phyloP scores from a whole-genome alignment of 352 stramenopile genomes.

The Chrysophaeum taylorii region DNA sequence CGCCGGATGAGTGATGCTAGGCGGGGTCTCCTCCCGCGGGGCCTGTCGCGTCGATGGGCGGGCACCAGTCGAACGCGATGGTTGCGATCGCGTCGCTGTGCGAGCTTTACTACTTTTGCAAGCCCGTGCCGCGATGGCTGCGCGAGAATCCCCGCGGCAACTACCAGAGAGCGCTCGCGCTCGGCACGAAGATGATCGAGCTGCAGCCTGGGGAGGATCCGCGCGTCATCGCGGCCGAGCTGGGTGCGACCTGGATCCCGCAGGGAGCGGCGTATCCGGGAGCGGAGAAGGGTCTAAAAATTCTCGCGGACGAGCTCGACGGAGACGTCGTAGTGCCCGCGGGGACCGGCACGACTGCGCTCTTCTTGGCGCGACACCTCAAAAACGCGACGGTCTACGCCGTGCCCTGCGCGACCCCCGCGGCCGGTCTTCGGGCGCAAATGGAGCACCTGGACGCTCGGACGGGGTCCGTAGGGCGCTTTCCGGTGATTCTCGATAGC shows the following conservation, averaged over 20 bases:
- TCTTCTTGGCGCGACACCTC: constrained; percentile 8
- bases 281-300: neutral
- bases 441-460: neutral
- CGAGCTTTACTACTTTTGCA: constrained; percentile 53
- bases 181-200: constrained; percentile 46
- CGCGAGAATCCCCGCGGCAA: constrained; percentile 48
- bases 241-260: neutral
- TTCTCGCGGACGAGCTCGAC: neutral
- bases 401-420: neutral
- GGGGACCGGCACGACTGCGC: constrained; percentile 16
- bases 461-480: neutral
- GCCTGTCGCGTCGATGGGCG: neutral
- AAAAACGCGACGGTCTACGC: neutral
- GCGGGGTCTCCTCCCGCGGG: neutral
- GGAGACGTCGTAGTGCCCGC: constrained; percentile 4
- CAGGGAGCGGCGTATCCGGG: neutral
- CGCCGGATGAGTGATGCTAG: neutral
- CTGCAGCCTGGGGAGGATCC: neutral
- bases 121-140: constrained; percentile 50
- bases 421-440: neutral
- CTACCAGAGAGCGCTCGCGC: constrained; percentile 37
- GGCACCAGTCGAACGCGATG: constrained; percentile 12
- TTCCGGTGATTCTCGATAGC: neutral
- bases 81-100: neutral
- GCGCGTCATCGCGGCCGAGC: neutral